phyloP scores from a whole-genome alignment of 257 asterid species.

The Scutellaria galericulata region DNA sequence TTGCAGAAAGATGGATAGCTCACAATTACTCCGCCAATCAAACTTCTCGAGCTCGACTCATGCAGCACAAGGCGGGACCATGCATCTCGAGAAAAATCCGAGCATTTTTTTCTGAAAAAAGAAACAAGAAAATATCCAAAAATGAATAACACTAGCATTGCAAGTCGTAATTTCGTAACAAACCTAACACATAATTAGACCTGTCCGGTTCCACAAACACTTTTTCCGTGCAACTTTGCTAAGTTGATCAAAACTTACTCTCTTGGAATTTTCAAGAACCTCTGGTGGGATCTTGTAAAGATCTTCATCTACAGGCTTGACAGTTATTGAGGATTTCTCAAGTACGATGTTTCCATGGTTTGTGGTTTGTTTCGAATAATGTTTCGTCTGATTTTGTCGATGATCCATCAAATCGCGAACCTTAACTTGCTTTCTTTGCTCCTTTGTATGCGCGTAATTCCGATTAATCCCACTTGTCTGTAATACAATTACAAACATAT shows the following conservation, averaged over 20 bases:
- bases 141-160: background rate
- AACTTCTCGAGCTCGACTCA: conserved; percentile 35
- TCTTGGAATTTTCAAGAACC: conserved; percentile 57
- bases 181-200: too few relatives aligned
- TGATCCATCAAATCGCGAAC: conserved; percentile 41
- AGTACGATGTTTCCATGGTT: conserved; percentile 29
- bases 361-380: conserved; percentile 29
- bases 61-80: conserved; percentile 77
- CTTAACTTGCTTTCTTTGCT: conserved; percentile 48
- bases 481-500: background rate
- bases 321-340: conserved; percentile 30
- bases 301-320: conserved; percentile 92
- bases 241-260: conserved; percentile 45
- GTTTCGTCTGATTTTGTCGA: conserved; percentile 42
- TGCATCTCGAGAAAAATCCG: conserved; percentile 89
- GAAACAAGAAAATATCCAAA: background rate
- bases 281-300: conserved; percentile 85
- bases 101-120: conserved; percentile 72
- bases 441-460: conserved; percentile 35
- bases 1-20: background rate
- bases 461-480: conserved; percentile 37
- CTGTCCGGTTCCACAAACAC: too few relatives aligned
- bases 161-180: too few relatives aligned
- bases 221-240: too few relatives aligned
- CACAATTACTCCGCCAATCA: conserved; percentile 1